Percentiles rank a stretch among this genome's conserved stretches.
Conservation (phyloP, 345 rosid genomes). For the Syzygium oleosum region DNA sequence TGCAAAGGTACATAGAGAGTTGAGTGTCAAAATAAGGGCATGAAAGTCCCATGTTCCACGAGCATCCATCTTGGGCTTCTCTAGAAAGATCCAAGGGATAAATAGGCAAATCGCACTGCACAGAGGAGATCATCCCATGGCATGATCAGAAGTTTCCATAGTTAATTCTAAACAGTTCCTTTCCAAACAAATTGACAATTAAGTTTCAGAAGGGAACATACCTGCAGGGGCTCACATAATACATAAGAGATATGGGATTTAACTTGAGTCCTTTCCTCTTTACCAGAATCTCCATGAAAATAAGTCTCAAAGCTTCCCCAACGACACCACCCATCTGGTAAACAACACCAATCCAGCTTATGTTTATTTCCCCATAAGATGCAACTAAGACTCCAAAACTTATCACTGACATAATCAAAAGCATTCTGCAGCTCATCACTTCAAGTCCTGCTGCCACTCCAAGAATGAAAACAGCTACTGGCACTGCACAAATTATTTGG, state of each 20-base stretch:
- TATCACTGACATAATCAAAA: slow-evolving; percentile 88
- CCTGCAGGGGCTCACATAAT: slow-evolving; percentile 99
- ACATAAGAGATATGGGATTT: slow-evolving; percentile 89
- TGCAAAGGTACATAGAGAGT: slow-evolving; percentile 87
- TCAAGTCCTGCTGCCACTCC: slow-evolving; percentile 97
- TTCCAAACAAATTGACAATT: not conserved
- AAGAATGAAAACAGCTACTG: slow-evolving; percentile 90
- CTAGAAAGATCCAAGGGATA: slow-evolving; percentile 91
- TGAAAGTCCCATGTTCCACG: slow-evolving; percentile 69
- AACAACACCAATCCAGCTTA: slow-evolving; percentile 94
- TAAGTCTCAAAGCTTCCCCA: slow-evolving; percentile 87
- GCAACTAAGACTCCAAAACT: slow-evolving; percentile 97
- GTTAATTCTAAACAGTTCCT: not conserved
- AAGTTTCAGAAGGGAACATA: slow-evolving; percentile 10
- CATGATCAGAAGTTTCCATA: not conserved
- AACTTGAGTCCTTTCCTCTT: slow-evolving; percentile 90
- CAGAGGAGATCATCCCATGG: not conserved
- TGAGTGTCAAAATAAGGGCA: slow-evolving; percentile 55
- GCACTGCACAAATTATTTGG: slow-evolving; percentile 66
- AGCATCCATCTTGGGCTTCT: slow-evolving; percentile 84
- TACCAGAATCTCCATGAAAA: slow-evolving; percentile 92
- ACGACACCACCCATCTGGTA: slow-evolving; percentile 99
- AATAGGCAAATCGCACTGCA: slow-evolving; percentile 84
- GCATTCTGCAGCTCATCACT: slow-evolving; percentile 90
- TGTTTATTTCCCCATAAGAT: slow-evolving; percentile 85